Base-by-base conservation (phyloP, 2,329 filamentous ascomycete genomes). In the Clarireedia monteithiana region DNA sequence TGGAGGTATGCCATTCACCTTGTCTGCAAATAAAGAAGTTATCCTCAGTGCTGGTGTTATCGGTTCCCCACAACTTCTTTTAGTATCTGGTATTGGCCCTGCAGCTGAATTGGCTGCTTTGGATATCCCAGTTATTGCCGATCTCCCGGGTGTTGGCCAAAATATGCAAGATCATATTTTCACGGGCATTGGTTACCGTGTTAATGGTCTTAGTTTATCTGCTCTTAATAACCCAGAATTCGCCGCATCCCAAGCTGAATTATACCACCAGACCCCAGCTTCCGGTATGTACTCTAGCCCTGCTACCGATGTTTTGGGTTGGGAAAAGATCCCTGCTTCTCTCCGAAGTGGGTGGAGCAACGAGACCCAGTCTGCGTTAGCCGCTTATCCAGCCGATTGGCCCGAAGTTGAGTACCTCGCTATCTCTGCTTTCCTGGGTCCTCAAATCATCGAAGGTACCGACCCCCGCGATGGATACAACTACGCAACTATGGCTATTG, bases 141-240 rank as follows among this genome's bases (percentile, higher is more conserved):
- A 77, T 38, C 70, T 75, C 1, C 73, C 73, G 0, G 77, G 77
- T 2, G 78, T 80, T 2, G 78, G 77, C 5, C 68, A 77, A 59
- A 73, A 75, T 54, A 70, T 80, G 62, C 70, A 71, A 55, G 77
- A 79, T 51, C 69, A 71, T 46, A 38, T 59, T 1, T 53, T 62
- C 46, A 52, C 53, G 10, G 50, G 50, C 57, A 39, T 50, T 20
- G 23, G 30, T 39, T 54, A 57, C 48, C 40, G 46, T 3, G 57
- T 60, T 5, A 52, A 57, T 36, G 38, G 47, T 17, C 46, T 36
- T 9, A 58, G 53, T 24, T 20, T 48, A 12, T 50, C 56, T 4
- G 34, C n/a, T 14, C 20, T 58, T 12, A 20, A 12, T 2, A 24
- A 50, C n/a, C 48, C 55, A 4, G 36, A 17, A 4, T 58, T 4